These are phyloP conservation scores for Gossypium rotundifolium DNA, from an alignment of 345 rosid species.

Conservation along the genomic window DNA sequence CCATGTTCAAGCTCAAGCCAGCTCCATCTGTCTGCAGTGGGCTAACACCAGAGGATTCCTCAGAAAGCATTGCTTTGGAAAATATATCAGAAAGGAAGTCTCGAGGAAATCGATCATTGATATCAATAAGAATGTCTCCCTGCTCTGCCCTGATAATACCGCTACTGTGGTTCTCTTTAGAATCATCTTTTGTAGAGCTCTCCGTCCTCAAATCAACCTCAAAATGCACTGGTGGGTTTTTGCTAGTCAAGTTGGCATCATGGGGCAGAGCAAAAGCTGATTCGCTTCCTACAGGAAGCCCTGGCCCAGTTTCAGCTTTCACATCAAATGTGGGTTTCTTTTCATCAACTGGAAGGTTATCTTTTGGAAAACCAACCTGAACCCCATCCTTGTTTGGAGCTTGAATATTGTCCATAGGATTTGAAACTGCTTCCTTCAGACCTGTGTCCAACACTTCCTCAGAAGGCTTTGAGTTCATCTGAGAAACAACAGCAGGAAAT, in stretches of 20 bases:
- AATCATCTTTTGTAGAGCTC: slow-evolving; percentile 25
- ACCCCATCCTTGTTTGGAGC: slow-evolving; percentile 26
- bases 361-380: slow-evolving; percentile 21
- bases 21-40: slow-evolving; percentile 50
- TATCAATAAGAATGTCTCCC: slow-evolving; percentile 70
- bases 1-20: slow-evolving; percentile 62
- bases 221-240: slow-evolving; percentile 7
- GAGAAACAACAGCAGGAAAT: slow-evolving; percentile 32
- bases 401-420: slow-evolving; percentile 17
- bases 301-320: slow-evolving; percentile 24
- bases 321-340: slow-evolving; percentile 16
- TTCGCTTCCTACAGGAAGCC: slow-evolving; percentile 26
- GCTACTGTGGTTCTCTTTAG: slow-evolving; percentile 26
- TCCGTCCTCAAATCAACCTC: slow-evolving; percentile 5
- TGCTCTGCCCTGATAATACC: slow-evolving; percentile 30
- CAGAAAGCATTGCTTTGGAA: slow-evolving; percentile 48
- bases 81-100: slow-evolving; percentile 78
- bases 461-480: slow-evolving; percentile 31
- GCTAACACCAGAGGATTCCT: slow-evolving; percentile 36
- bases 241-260: slow-evolving; percentile 8
- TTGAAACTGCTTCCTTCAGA: slow-evolving; percentile 28
- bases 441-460: slow-evolving; percentile 33
- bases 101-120: slow-evolving; percentile 75
- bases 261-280: slow-evolving; percentile 19
- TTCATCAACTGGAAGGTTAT: slow-evolving; percentile 12